A percentile compares a stretch with the other conserved stretches of the same genome.
Evolutionary conservation across 2,329 filamentous ascomycete genomes (phyloP).

Genomic region (Nemania abortiva): DNA sequence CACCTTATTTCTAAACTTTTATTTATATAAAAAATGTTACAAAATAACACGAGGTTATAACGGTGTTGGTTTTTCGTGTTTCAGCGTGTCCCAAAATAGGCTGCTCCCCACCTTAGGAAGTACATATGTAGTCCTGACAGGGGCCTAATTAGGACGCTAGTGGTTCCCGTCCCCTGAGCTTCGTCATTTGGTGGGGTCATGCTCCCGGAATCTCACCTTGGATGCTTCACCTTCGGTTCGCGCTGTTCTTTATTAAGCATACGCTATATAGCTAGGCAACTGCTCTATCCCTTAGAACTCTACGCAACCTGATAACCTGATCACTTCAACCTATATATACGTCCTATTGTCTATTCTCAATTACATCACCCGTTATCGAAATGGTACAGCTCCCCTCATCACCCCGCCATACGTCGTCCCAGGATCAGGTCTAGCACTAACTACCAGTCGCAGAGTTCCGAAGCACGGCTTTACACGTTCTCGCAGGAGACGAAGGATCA

Average conservation of each 20-base stretch:
- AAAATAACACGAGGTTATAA: too few relatives aligned
- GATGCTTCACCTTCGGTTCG: background rate
- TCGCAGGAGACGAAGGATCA: constrained; percentile 89
- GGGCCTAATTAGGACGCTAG: too few relatives aligned
- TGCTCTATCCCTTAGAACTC: too few relatives aligned
- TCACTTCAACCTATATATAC: background rate
- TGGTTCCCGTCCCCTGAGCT: constrained; percentile 5
- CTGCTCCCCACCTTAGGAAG: too few relatives aligned
- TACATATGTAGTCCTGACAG: too few relatives aligned
- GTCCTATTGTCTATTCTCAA: background rate
- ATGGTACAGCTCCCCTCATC: constrained; percentile 33
- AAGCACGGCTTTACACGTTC: constrained; percentile 92
- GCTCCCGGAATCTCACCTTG: background rate
- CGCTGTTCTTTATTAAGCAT: background rate
- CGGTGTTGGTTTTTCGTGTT: too few relatives aligned
- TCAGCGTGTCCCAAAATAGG: too few relatives aligned
- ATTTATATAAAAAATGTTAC: too few relatives aligned
- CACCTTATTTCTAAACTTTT: too few relatives aligned
- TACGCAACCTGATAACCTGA: background rate
- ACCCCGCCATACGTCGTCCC: constrained; percentile 30
- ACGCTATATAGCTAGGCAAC: background rate
- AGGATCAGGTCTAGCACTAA: constrained; percentile 20
- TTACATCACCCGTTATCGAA: constrained; percentile 3
- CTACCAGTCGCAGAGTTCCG: constrained; percentile 68
- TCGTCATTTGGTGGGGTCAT: constrained; percentile 30